Base-by-base conservation (phyloP, 345 rosid genomes). In the Draba incana region DNA sequence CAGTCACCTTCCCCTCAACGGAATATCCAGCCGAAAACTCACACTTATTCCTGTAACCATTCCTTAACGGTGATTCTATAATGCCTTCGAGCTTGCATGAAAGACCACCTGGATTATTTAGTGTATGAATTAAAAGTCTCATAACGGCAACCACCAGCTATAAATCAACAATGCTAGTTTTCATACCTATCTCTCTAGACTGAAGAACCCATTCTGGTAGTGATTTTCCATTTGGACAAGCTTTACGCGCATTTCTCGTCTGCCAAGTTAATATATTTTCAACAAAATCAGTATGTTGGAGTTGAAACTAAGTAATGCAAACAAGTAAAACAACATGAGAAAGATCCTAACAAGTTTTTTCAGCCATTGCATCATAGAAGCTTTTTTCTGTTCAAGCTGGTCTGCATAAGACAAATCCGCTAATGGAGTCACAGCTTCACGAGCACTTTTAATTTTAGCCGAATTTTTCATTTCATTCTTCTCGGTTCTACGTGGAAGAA, bases 41-140 rank as follows among this genome's bases (percentile, higher is more conserved):
- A 76, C 96, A 89, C 82, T 87, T 94, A 75, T 94, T 91, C 61
- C 96, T 92, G 76, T 91, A 91, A 62, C 99, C 99, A 81, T 86
- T 79, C 38, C 75, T 79, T 64, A 89, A 64, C 2, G 99, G 96
- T 10, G 99, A 94, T 72, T 82, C 88, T 66, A 94, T 78, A 78
- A 94, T 82, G 46, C 95, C 96, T 75, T 87, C 95, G 3, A 94
- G 85, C 42, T 85, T 65, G 64, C 97, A 94, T 44, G 99, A 77
- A 83, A 94, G 95, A 67, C 96, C 96, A 64, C 92, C 97, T 94
- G 77, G 76, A 75, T 27, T 39, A 37, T 56, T 59, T 37, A 23
- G 30, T 30, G 53, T 54, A 45, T 24, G 41, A 42, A 62, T 24
- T 48, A 49, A 27, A 33, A 50, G 6, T 15, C 71, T 37, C 37